Evolutionary conservation across 306 rosid genomes (phyloP).

Genomic region (Castanea crenata): DNA sequence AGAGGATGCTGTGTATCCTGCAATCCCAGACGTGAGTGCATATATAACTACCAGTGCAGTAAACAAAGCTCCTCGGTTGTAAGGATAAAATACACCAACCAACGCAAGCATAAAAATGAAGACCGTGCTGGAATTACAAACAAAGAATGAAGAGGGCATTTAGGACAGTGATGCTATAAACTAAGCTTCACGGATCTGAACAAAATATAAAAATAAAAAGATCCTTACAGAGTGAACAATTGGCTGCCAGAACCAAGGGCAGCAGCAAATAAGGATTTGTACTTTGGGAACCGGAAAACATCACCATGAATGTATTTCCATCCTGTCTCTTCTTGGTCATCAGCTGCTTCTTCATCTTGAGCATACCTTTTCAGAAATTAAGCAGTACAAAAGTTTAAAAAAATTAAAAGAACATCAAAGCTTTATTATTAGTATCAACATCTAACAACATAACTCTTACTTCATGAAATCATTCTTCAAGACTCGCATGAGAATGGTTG

Average conservation of each 20-base stretch:
- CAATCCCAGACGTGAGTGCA: constrained; percentile 95
- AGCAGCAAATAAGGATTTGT: constrained; percentile 86
- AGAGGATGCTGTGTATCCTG: constrained; percentile 87
- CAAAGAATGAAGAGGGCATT: constrained; percentile 12
- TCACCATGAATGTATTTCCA: constrained; percentile 99
- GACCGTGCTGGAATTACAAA: constrained; percentile 65
- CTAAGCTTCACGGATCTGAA: neutral
- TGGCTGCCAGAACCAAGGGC: constrained; percentile 97
- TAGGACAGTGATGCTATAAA: neutral
- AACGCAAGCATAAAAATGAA: constrained; percentile 91
- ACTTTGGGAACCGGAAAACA: constrained; percentile 86
- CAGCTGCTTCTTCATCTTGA: constrained; percentile 97
- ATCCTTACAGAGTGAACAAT: constrained; percentile 84
- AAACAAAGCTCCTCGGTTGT: constrained; percentile 94
- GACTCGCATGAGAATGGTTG: constrained; percentile 98
- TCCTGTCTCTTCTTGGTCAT: constrained; percentile 98
- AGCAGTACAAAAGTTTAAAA: constrained; percentile 5
- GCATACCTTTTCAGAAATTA: constrained; percentile 58
- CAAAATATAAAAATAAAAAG: constrained; percentile 5
- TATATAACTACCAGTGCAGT: constrained; percentile 92
- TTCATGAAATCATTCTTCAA: constrained; percentile 97
- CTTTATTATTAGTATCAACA: too few species aligned
- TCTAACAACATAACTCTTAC: constrained; percentile 42
- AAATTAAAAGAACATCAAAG: neutral
- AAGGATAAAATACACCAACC: constrained; percentile 95